Evolutionary conservation across 352 stramenopile species (phyloP).

Genomic region (Globisporangium mamillatum): DNA sequence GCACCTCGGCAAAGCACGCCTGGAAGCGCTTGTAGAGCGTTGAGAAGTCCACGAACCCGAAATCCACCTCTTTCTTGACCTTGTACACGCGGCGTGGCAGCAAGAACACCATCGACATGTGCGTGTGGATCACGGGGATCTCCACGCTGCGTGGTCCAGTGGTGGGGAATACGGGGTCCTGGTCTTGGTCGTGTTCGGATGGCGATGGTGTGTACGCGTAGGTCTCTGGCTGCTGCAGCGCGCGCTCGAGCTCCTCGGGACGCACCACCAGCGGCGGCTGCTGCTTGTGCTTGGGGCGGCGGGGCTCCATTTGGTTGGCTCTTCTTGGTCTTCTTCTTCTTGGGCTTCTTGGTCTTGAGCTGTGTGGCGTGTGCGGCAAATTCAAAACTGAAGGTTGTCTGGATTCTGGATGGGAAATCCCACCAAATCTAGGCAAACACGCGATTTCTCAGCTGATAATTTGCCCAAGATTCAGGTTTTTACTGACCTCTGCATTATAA

Average conservation of each 20-base stretch:
- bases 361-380: neutral
- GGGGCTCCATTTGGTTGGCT: conserved; percentile 45
- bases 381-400: conserved; percentile 2
- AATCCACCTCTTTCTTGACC: conserved; percentile 74
- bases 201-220: conserved; percentile 26
- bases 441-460: neutral
- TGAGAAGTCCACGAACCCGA: conserved; percentile 72
- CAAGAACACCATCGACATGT: conserved; percentile 75
- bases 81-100: conserved; percentile 65
- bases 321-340: conserved; percentile 12
- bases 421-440: conserved; percentile 1
- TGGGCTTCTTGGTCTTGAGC: neutral
- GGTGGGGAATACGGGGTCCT: conserved; percentile 25
- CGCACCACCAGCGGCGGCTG: conserved; percentile 45
- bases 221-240: conserved; percentile 28
- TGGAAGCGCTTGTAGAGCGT: conserved; percentile 74
- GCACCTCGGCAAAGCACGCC: conserved; percentile 62
- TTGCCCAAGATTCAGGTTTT: neutral
- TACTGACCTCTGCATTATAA: neutral
- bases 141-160: conserved; percentile 1
- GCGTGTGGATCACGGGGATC: conserved; percentile 56
- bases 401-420: neutral
- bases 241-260: conserved; percentile 40
- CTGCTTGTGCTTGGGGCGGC: conserved; percentile 65
- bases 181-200: neutral